Evolutionary conservation across 1,284 basidiomycete species (phyloP).

Genomic region (Cystobasidium pallidum): DNA sequence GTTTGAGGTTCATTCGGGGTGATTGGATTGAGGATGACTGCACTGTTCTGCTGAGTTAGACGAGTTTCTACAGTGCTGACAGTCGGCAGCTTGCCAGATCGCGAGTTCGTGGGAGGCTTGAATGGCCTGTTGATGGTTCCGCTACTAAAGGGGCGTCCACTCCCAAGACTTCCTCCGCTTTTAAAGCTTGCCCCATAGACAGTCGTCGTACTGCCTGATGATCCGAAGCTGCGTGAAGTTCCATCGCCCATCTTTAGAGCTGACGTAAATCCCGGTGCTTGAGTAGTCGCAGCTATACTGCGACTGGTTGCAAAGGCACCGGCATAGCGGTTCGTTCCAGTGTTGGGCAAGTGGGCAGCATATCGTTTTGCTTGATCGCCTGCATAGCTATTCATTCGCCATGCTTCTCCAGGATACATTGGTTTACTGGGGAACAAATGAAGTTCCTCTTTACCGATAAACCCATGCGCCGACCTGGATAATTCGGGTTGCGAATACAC

Average conservation of each 20-base stretch:
- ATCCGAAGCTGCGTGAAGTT: background rate
- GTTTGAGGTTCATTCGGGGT: slow-evolving; percentile 31
- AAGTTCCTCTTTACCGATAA: background rate
- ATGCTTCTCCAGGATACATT: slow-evolving; percentile 28
- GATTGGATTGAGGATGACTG: slow-evolving; percentile 36
- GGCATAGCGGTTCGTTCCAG: slow-evolving; percentile 31
- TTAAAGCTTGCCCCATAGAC: background rate
- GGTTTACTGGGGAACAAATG: slow-evolving; percentile 23
- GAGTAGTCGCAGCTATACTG: slow-evolving; percentile 2
- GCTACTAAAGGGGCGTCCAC: slow-evolving; percentile 5
- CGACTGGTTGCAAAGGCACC: slow-evolving; percentile 23
- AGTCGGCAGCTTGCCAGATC: background rate
- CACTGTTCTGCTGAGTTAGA: slow-evolving; percentile 33
- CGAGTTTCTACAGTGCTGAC: slow-evolving; percentile 40
- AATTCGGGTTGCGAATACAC: slow-evolving; percentile 14
- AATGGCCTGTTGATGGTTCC: slow-evolving; percentile 24
- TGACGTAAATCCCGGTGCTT: slow-evolving; percentile 41
- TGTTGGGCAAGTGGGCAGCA: slow-evolving; percentile 31
- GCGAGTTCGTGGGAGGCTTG: slow-evolving; percentile 25
- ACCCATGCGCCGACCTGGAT: background rate
- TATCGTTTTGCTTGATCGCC: slow-evolving; percentile 37
- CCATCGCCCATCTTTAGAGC: slow-evolving; percentile 4
- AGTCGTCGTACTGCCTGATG: background rate
- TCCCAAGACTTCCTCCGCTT: background rate
- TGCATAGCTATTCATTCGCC: slow-evolving; percentile 39